phyloP scores from a whole-genome alignment of 2,329 filamentous ascomycete species.

The Penicillium oxalicum region DNA sequence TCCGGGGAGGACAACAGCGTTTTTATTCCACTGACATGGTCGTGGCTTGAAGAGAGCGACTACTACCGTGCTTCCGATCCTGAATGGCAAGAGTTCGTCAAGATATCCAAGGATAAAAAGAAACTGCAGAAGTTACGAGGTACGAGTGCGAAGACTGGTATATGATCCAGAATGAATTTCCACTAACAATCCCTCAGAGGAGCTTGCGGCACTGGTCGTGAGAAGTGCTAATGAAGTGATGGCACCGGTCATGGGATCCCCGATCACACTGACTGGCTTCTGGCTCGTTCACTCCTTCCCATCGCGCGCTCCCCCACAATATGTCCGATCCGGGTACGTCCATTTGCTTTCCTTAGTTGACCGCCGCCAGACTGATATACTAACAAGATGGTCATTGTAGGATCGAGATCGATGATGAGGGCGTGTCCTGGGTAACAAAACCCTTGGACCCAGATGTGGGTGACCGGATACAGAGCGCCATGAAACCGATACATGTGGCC shows the following conservation, averaged over 20 bases:
- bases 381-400: conserved; percentile 17
- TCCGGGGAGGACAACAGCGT: conserved; percentile 42
- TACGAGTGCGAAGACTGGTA: conserved; percentile 3
- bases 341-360: neutral
- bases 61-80: conserved; percentile 45
- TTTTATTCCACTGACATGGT: conserved; percentile 59
- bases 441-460: conserved; percentile 27
- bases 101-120: conserved; percentile 50
- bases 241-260: conserved; percentile 42
- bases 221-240: conserved; percentile 41
- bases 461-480: conserved; percentile 24
- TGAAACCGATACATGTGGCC: conserved; percentile 28
- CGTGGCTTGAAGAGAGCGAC: conserved; percentile 27
- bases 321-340: conserved; percentile 54
- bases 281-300: conserved; percentile 62
- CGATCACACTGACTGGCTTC: conserved; percentile 45
- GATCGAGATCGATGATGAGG: conserved; percentile 23
- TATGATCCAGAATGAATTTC: neutral
- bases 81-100: conserved; percentile 58
- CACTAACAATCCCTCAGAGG: conserved; percentile 31
- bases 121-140: conserved; percentile 46
- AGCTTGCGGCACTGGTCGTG: conserved; percentile 43
- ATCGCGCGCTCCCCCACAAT: conserved; percentile 52
- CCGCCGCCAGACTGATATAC: conserved; percentile 1
- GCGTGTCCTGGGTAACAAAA: conserved; percentile 24